phyloP scores from a whole-genome alignment of 176 grass and related monocot genomes.

The Aegilops bicornis region DNA sequence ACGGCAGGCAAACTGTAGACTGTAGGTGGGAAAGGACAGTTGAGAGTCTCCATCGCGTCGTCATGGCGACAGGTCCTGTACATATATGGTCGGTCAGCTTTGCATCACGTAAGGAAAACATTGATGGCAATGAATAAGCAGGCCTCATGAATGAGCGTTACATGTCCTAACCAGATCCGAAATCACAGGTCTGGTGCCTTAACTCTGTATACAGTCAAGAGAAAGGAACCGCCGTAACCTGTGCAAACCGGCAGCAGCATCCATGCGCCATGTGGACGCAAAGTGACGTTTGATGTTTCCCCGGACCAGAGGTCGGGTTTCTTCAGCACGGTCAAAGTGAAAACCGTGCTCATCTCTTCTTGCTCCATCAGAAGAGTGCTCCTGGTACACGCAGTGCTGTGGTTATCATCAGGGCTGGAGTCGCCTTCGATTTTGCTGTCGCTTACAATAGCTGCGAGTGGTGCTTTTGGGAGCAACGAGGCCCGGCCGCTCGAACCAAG shows the following conservation, averaged over 20 bases:
- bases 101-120: background rate
- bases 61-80: background rate
- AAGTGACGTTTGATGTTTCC: no score
- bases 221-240: no score
- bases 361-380: no score
- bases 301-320: no score
- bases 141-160: no score
- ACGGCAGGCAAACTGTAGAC: background rate
- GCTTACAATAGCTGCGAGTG: background rate
- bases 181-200: background rate
- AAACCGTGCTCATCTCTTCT: no score
- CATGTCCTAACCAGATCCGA: background rate
- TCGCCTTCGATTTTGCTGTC: slow-evolving; percentile 36
- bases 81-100: background rate
- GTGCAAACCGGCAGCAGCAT: background rate
- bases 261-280: background rate
- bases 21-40: background rate
- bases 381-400: no score
- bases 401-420: background rate
- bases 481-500: no score
- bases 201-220: no score
- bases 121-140: no score
- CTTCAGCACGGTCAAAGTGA: no score
- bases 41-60: background rate
- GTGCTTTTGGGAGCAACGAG: no score